Evolutionary conservation across 2,329 filamentous ascomycete species (phyloP), one percentile per base, ranked within the genome.

Genomic region (Lasiodiplodia sp.): DNA sequence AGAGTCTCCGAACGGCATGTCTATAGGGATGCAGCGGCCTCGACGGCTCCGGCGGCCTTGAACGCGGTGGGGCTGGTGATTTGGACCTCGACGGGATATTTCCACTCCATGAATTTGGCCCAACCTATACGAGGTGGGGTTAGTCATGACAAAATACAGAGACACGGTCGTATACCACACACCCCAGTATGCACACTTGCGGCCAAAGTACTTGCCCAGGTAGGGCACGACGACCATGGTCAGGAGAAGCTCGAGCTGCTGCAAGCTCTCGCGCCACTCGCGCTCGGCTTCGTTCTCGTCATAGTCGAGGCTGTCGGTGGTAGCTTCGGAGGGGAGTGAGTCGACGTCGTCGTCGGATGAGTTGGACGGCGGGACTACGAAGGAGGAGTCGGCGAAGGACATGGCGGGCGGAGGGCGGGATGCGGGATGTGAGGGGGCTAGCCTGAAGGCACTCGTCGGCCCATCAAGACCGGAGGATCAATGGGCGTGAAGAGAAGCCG

Each of bases 121-220:
- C 95, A 97, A 73, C 93, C 94, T 97, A 73, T 53, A 70, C 2
- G n/a, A 0, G 10, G 5, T 31, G 11, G 28, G 11, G 65, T 77
- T 68, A 79, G 78, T 67, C 69, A 21, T 47, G 44, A n/a, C 44
- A 21, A 10, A 7, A 47, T 21, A 34, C 8, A 11, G n/a, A 47
- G 44, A 14, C 25, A 25, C 12, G 40, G 55, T 28, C 37, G 16
- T 28, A 23, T 51, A n/a, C 6, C 12, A 85, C 91, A 79, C 86
- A 97, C 95, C 93, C 93, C 94, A 97, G 79, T 97, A 97, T 69
- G 95, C 95, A 83, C 94, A 96, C 81, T 93, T 96, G 79, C 96
- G 88, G 56, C 96, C 96, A 79, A 97, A 89, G 82, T 94, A 98
- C 82, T 98, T 99, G 69, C 96, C 96, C 73, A 93, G 84, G 80